These are phyloP conservation scores for Berberis vulgaris DNA, from an alignment of 164 flowering plant species.

Conservation along the genomic window DNA sequence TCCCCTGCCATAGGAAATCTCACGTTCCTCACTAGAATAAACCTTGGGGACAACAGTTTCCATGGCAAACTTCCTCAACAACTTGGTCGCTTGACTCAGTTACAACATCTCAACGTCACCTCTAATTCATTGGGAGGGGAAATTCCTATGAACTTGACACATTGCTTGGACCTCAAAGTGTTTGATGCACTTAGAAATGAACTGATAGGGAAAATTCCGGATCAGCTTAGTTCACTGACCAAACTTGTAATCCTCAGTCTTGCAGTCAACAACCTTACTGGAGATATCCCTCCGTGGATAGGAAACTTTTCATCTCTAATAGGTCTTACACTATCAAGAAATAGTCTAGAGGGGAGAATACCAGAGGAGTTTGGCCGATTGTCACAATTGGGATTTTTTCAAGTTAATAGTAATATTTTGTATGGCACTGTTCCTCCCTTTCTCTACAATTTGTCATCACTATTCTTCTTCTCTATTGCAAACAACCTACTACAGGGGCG, in stretches of 20 bases:
- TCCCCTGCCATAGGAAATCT: constrained; percentile 8
- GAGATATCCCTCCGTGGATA: background rate
- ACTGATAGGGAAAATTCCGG: background rate
- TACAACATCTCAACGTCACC: background rate
- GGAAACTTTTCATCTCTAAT: constrained; percentile 1
- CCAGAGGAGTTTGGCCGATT: background rate
- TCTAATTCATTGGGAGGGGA: background rate
- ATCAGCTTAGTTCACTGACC: background rate
- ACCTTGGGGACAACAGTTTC: background rate
- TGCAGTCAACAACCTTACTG: background rate
- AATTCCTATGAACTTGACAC: background rate
- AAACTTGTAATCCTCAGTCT: background rate
- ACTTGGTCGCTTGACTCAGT: background rate
- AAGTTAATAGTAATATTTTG: background rate
- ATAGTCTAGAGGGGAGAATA: background rate
- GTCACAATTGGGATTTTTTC: background rate
- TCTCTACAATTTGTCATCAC: background rate
- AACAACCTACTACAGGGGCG: background rate
- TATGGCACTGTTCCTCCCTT: background rate
- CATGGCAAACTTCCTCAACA: background rate
- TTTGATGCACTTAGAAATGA: background rate
- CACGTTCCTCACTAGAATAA: background rate
- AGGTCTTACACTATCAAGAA: background rate
- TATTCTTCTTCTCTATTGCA: background rate
- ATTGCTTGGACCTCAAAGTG: background rate